A percentile compares a stretch with the other conserved stretches of the same genome.
phyloP scores from a whole-genome alignment of 257 asterid species.

The Solanum lycopersicoides region DNA sequence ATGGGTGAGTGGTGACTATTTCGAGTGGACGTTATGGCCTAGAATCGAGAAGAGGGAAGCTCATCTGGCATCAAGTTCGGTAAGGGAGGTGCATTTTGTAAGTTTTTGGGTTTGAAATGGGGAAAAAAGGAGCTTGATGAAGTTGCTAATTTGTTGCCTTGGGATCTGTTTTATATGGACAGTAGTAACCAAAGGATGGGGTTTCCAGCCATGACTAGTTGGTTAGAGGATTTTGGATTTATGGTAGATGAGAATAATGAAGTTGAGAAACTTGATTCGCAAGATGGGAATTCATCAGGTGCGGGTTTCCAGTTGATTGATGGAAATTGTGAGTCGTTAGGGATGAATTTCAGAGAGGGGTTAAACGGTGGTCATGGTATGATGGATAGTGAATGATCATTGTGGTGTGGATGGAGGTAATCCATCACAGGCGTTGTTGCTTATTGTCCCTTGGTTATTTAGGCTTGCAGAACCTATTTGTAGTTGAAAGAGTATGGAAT shows the following conservation, averaged over 20 bases:
- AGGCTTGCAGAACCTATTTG: constrained; percentile 35
- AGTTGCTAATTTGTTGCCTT: no score
- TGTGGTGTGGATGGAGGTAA: constrained; percentile 17
- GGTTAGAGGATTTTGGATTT: constrained; percentile 29
- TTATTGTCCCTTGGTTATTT: constrained; percentile 44
- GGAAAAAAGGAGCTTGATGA: no score
- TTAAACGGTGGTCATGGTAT: constrained; percentile 2
- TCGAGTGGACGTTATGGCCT: not conserved
- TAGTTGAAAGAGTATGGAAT: constrained; percentile 63
- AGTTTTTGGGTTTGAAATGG: no score
- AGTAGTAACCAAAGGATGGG: not conserved
- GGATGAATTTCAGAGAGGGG: constrained; percentile 4
- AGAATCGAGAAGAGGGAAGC: no score
- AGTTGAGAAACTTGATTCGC: constrained; percentile 16
- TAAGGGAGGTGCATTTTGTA: no score
- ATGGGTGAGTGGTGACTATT: not conserved
- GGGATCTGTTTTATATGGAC: no score
- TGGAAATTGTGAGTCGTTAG: not conserved
- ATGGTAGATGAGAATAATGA: not conserved
- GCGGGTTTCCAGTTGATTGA: constrained; percentile 5
- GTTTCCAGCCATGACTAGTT: no score
- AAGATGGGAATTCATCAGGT: constrained; percentile 15
- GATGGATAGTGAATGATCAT: constrained; percentile 6
- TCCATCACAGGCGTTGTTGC: constrained; percentile 8
- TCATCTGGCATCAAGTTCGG: no score